Percentiles rank a stretch among this genome's conserved stretches.
Evolutionary conservation across 176 grass and related monocot genomes (phyloP).

Genomic region (Microstegium vimineum): DNA sequence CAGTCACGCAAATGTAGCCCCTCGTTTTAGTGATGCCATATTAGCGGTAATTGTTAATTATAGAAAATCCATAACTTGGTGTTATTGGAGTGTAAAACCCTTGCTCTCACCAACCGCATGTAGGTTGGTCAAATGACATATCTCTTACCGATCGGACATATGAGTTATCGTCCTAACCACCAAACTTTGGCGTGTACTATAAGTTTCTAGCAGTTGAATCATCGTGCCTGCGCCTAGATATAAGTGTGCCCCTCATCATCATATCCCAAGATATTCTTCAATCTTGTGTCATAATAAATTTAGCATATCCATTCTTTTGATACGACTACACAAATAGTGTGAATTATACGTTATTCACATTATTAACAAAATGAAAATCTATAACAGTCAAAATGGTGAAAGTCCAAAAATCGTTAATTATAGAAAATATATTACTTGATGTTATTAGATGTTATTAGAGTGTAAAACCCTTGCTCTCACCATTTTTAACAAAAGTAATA

Average conservation of each 20-base stretch:
- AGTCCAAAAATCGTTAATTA: neutral
- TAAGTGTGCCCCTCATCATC: neutral
- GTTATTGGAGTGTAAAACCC: too few species aligned
- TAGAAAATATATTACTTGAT: neutral
- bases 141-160: too few species aligned
- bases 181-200: too few species aligned
- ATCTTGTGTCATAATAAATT: neutral
- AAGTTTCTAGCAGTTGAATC: too few species aligned
- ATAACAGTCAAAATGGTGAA: neutral
- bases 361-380: neutral
- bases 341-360: neutral
- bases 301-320: neutral
- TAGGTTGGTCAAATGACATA: too few species aligned
- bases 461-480: neutral
- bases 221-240: too few species aligned
- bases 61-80: neutral
- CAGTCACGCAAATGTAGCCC: neutral
- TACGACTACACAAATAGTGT: neutral
- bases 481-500: neutral
- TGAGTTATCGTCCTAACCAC: too few species aligned
- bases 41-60: neutral
- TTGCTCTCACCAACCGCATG: too few species aligned
- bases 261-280: neutral
- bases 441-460: neutral
- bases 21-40: too few species aligned